Conservation (phyloP, 2,329 filamentous ascomycete species). For the Tolypocladium sp. region DNA sequence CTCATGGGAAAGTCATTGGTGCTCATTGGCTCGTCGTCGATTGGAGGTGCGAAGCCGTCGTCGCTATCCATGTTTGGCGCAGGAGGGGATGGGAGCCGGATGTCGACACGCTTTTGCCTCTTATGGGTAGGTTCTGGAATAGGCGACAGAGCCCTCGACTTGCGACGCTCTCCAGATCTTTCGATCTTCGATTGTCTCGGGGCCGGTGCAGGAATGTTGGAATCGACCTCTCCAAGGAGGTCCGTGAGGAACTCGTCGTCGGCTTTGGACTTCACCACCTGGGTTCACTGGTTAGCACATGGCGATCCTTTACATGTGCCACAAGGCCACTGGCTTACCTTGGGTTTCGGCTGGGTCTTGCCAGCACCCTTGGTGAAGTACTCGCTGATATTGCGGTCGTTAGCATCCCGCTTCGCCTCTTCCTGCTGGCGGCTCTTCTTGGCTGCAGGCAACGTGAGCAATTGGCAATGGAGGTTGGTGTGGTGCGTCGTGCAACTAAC, state of each 20-base stretch:
- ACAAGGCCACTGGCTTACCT: constrained; percentile 40
- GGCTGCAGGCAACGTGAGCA: constrained; percentile 33
- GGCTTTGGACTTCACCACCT: constrained; percentile 73
- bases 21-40: constrained; percentile 52
- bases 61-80: constrained; percentile 41
- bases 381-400: constrained; percentile 85
- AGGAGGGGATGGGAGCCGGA: constrained; percentile 35
- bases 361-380: constrained; percentile 78
- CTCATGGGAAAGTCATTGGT: constrained; percentile 61
- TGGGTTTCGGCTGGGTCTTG: constrained; percentile 64
- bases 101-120: constrained; percentile 45
- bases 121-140: constrained; percentile 48
- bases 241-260: constrained; percentile 82
- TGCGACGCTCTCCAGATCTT: constrained; percentile 68
- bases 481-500: constrained; percentile 22
- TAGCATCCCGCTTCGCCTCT: constrained; percentile 73
- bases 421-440: constrained; percentile 88
- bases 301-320: neutral
- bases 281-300: constrained; percentile 2
- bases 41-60: constrained; percentile 43
- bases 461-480: neutral
- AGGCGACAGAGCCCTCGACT: constrained; percentile 72
- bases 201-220: constrained; percentile 50
- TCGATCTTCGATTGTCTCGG: constrained; percentile 52
- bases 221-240: constrained; percentile 80